These are phyloP conservation scores for Prinsepia uniflora DNA, from an alignment of 306 rosid genomes.

Conservation along the genomic window DNA sequence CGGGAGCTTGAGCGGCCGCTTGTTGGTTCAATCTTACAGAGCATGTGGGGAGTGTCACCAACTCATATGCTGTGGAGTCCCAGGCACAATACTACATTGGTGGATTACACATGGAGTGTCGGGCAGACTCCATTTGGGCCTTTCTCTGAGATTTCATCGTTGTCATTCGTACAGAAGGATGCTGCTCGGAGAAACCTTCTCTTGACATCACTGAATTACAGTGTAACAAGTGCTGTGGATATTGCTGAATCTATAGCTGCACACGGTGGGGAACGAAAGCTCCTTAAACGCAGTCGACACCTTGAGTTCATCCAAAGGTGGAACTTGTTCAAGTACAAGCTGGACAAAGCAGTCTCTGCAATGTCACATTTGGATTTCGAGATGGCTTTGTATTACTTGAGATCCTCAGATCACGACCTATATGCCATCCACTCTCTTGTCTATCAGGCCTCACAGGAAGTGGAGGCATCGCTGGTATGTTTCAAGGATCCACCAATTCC, in stretches of 20 bases:
- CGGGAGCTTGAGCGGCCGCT: conserved; percentile 84
- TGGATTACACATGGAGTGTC: conserved; percentile 93
- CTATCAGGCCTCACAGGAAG: conserved; percentile 70
- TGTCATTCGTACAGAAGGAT: conserved; percentile 92
- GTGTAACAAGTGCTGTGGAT: conserved; percentile 61
- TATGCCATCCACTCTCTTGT: conserved; percentile 79
- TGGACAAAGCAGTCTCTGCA: conserved; percentile 83
- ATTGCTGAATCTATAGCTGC: conserved; percentile 62
- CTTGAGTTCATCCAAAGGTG: conserved; percentile 75
- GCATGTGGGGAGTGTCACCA: conserved; percentile 98
- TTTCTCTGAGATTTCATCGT: conserved; percentile 58
- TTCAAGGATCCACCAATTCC: conserved; percentile 91
- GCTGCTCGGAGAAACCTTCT: conserved; percentile 83
- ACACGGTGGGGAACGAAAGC: conserved; percentile 80
- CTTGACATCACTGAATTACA: conserved; percentile 69
- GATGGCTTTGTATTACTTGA: conserved; percentile 71
- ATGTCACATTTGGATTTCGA: conserved; percentile 81
- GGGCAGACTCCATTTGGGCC: conserved; percentile 99
- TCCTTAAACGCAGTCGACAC: conserved; percentile 65
- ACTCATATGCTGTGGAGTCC: conserved; percentile 87
- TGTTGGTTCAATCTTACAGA: conserved; percentile 90
- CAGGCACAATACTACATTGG: conserved; percentile 73
- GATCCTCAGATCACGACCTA: conserved; percentile 88
- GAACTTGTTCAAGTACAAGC: conserved; percentile 82
- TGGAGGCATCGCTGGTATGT: conserved; percentile 87